Evolutionary conservation across 495 filamentous ascomycete species (phyloP).

Genomic region (Acidomyces sp.): DNA sequence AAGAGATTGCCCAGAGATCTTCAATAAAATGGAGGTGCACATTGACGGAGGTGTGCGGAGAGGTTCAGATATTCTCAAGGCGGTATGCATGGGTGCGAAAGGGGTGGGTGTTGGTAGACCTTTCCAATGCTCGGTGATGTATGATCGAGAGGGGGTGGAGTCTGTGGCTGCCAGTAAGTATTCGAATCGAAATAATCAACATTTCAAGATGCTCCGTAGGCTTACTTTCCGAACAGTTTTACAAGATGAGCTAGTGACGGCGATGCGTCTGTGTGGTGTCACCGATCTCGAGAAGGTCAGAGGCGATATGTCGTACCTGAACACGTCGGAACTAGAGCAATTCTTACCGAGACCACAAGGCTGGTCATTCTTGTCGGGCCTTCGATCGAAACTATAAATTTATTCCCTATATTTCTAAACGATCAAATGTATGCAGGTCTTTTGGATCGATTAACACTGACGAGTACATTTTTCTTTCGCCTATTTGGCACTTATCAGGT

Average conservation of each 20-base stretch:
- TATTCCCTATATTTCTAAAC: too few species aligned
- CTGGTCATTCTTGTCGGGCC: constrained; percentile 1
- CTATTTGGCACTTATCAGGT: too few species aligned
- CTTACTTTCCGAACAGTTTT: constrained; percentile 38
- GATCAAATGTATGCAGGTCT: too few species aligned
- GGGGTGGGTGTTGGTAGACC: constrained; percentile 22
- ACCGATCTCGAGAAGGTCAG: constrained; percentile 54
- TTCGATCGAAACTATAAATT: constrained; percentile 12
- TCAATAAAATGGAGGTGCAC: constrained; percentile 48
- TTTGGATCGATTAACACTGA: too few species aligned
- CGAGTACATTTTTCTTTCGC: too few species aligned
- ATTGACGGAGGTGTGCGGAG: constrained; percentile 39
- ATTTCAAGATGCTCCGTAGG: not conserved
- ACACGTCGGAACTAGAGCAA: constrained; percentile 19
- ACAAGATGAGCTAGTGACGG: constrained; percentile 62
- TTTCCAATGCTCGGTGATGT: constrained; percentile 18
- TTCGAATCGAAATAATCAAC: too few species aligned
- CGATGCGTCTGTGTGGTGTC: constrained; percentile 68
- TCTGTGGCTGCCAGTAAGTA: constrained; percentile 14
- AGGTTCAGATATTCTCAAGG: constrained; percentile 22
- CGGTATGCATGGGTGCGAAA: constrained; percentile 18
- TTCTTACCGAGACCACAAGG: constrained; percentile 10
- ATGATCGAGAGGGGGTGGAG: constrained; percentile 22
- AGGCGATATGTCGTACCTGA: constrained; percentile 20
- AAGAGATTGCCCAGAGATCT: constrained; percentile 44